Evolutionary conservation across 2,329 filamentous ascomycete species (phyloP), one percentile per base, ranked within the genome.

Genomic region (Drechslera avenae): DNA sequence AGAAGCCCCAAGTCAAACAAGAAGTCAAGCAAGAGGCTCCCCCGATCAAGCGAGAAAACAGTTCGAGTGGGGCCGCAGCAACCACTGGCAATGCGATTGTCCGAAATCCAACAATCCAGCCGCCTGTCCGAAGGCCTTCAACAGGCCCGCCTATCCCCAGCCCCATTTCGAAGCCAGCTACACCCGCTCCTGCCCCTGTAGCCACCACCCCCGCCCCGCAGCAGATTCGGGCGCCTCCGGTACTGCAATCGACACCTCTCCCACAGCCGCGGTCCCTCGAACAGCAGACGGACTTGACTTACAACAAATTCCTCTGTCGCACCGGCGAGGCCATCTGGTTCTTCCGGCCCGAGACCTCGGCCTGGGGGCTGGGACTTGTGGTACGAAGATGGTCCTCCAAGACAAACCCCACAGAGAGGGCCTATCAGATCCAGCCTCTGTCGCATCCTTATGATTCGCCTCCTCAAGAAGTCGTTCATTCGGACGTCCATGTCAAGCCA

Each of bases 281-380:
- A 50, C 80, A 83, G 60, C 70, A 76, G 19, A 60, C 79, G 3
- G 82, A 85, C 63, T 61, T 71, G 23, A 68, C 76, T 31, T 79
- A 78, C 34, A 69, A 73, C 33, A 73, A 70, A 48, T 83, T 81
- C 61, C 67, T 83, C 16, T 83, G 78, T 58, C 74, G 82, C 4
- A 76, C 77, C 3, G 82, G 82, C 5, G 82, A 85, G 61, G 67
- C 84, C 0, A 78, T 82, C 3, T 84, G 82, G 82, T 84, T 82
- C 58, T 76, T 77, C 50, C 76, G 79, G 30, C 77, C 75, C 4
- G 62, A 66, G 45, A 66, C 60, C 9, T 60, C 68, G 13, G 79
- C 81, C 12, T 85, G 82, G 81, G 80, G 81, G 19, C 70, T 85
- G 5, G 80, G 80, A 6, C 73, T 82, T 2, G 75, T 84, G 12